A percentile compares a stretch with the other conserved stretches of the same genome.
phyloP scores from a whole-genome alignment of 148 eudicot species.

The Heliamphora exappendiculata region DNA sequence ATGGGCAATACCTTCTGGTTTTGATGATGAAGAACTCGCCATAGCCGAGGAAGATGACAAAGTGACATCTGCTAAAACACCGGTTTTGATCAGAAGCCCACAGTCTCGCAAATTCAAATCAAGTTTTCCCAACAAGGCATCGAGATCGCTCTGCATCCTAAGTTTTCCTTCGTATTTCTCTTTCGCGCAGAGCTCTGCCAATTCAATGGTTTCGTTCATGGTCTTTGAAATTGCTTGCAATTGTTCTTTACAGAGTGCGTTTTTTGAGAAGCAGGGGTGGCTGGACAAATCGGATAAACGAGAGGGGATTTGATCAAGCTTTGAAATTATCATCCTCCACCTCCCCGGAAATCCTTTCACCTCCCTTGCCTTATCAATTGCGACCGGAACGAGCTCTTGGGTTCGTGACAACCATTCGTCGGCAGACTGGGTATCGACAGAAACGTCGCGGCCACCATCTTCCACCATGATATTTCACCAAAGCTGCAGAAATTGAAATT shows the following conservation, averaged over 20 bases:
- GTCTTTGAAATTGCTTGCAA: constrained; percentile 68
- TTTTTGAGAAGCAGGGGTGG: constrained; percentile 90
- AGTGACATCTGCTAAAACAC: constrained; percentile 70
- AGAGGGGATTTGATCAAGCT: constrained; percentile 68
- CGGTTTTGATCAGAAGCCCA: constrained; percentile 72
- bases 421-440: constrained; percentile 25
- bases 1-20: constrained; percentile 31
- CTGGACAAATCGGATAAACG: constrained; percentile 75
- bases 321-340: constrained; percentile 79
- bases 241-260: constrained; percentile 79
- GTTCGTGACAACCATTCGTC: constrained; percentile 72
- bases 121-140: constrained; percentile 57
- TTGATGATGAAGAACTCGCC: constrained; percentile 32
- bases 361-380: constrained; percentile 52
- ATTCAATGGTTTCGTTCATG: constrained; percentile 47
- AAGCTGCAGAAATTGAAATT: constrained; percentile 4
- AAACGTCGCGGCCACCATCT: constrained; percentile 29
- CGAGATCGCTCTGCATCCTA: constrained; percentile 85
- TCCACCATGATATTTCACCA: constrained; percentile 55
- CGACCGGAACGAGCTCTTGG: constrained; percentile 62
- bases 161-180: constrained; percentile 89
- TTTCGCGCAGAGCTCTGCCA: constrained; percentile 55
- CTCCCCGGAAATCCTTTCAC: constrained; percentile 67
- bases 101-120: constrained; percentile 86
- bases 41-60: constrained; percentile 25